phyloP scores from a whole-genome alignment of 345 rosid species.

The Camelina sativa region DNA sequence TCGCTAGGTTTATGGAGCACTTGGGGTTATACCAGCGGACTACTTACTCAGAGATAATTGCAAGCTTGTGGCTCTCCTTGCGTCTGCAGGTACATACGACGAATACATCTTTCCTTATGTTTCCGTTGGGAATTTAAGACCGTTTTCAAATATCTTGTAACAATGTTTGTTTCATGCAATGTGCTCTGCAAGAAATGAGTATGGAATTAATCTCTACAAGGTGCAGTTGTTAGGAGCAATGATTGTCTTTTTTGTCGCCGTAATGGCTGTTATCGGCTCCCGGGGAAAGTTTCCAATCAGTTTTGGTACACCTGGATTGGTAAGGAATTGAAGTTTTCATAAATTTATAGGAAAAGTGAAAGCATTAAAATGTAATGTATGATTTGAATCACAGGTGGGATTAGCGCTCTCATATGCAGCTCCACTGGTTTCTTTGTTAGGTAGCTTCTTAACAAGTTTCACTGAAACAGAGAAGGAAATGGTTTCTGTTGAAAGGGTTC shows the following conservation, averaged over 20 bases:
- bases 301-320: slow-evolving; percentile 94
- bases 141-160: slow-evolving; percentile 5
- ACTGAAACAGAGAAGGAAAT: slow-evolving; percentile 97
- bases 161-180: not conserved
- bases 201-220: slow-evolving; percentile 1
- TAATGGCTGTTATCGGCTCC: slow-evolving; percentile 81
- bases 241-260: slow-evolving; percentile 72
- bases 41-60: slow-evolving; percentile 74
- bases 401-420: slow-evolving; percentile 93
- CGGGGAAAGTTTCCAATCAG: slow-evolving; percentile 60
- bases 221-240: slow-evolving; percentile 77
- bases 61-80: slow-evolving; percentile 95
- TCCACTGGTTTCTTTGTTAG: slow-evolving; percentile 80
- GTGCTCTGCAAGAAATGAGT: not conserved
- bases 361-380: not conserved
- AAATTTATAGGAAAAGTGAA: not conserved
- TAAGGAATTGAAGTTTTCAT: slow-evolving; percentile 43
- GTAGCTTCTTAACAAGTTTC: slow-evolving; percentile 87
- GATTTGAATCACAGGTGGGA: slow-evolving; percentile 64
- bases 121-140: slow-evolving; percentile 12
- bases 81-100: slow-evolving; percentile 82
- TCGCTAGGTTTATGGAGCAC: slow-evolving; percentile 63
- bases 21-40: slow-evolving; percentile 76
- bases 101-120: not conserved
- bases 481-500: slow-evolving; percentile 90